Base-by-base conservation (phyloP, 2,329 filamentous ascomycete genomes). In the Ilyonectria sp. region DNA sequence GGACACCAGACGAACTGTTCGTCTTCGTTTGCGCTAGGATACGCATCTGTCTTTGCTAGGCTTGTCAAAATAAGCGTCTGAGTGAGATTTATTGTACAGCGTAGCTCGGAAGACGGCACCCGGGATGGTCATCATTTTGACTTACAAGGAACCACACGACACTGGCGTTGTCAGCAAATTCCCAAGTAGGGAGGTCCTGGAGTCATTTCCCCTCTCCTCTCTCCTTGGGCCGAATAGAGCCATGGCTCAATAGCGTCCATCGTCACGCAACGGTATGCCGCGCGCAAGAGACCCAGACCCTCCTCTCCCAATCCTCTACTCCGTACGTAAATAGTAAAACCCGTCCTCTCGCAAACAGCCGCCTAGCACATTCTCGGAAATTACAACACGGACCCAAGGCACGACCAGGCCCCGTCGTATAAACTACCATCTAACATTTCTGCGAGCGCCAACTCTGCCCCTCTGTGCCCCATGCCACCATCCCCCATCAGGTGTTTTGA, bases 391-490 rank as follows among this genome's bases (percentile, higher is more conserved):
- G 53, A 40, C 35, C 44, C 44, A 43, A 54, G 10, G n/a, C 54
- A 19, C 10, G 31, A 33, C 31, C 6, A 26, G n/a, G 53, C 53
- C 37, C 54, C 54, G 54, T 57, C 54, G 37, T 44, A 57, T 57
- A 57, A 57, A 37, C 54, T 57, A 44, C 40, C 44, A 57, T 57
- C 54, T 43, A 43, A 43, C n/a, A n/a, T 43, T 43, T 26, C 26
- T 43, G n/a, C 46, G 15, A 13, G 35, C 53, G 10, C 10, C 40
- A 44, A 31, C 50, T n/a, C 23, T 10, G 8, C 31, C 11, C 31
- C 8, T 33, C 31, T 3, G 31, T 33, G 17, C 33, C 10, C 52
- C 52, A 13, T 26, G 17, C 31, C 53, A 17, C 35, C 17, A 54
- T 23, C 19, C 53, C 35, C 35, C 53, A 57, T 57, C 54, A 57